Evolutionary conservation across 306 rosid genomes (phyloP).

Genomic region (Cucumis melo): DNA sequence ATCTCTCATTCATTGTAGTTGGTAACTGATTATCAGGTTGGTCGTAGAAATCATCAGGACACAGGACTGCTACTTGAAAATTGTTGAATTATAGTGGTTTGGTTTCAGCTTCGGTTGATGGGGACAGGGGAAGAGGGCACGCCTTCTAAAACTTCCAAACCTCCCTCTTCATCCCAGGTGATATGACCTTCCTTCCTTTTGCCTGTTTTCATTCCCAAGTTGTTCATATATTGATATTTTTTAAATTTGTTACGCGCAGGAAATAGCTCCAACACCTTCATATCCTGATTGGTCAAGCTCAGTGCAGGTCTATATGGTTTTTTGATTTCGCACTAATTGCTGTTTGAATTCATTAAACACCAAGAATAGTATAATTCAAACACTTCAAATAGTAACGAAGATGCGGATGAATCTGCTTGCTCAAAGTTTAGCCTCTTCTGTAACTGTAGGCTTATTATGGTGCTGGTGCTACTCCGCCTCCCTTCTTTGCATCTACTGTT

Average conservation of each 20-base stretch:
- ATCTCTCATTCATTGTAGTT: neutral
- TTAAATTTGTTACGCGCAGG: constrained; percentile 25
- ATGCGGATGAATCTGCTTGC: constrained; percentile 2
- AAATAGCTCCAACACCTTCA: constrained; percentile 47
- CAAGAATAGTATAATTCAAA: neutral
- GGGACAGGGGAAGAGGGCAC: constrained; percentile 91
- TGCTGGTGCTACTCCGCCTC: constrained; percentile 81
- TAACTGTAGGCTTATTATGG: constrained; percentile 90
- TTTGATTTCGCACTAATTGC: neutral
- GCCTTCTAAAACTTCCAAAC: constrained; percentile 61
- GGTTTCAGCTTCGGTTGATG: constrained; percentile 29
- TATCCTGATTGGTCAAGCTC: constrained; percentile 93
- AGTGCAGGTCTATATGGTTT: constrained; percentile 53
- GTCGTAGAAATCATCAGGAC: constrained; percentile 14
- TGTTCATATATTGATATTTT: neutral
- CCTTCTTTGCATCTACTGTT: constrained; percentile 79
- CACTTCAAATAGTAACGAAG: neutral
- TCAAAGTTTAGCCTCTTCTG: constrained; percentile 18
- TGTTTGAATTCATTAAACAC: neutral
- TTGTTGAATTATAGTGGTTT: constrained; percentile 11
- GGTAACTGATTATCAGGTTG: constrained; percentile 13
- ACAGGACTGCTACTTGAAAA: constrained; percentile 9
- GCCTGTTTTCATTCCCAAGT: neutral
- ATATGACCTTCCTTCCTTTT: neutral
- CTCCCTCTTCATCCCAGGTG: constrained; percentile 54